Base-by-base conservation (phyloP, 176 grass and related monocot species). In the Cocos nucifera region DNA sequence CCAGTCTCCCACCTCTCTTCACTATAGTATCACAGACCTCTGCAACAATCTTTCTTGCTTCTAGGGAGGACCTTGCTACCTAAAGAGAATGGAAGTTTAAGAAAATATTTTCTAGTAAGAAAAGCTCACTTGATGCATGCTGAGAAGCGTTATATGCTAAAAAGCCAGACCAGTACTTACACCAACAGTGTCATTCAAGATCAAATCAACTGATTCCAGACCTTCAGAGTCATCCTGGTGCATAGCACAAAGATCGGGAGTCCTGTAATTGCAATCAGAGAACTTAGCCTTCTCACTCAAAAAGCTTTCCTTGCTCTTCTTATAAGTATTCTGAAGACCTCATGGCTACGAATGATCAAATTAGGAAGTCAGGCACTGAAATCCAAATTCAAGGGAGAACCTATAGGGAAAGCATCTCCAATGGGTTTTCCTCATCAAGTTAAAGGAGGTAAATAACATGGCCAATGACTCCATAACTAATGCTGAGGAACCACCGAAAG, bases 1-100 rank as follows among this genome's bases (percentile, higher is more conserved):
- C 77, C 52, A 69, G 44, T 49, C 82, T 54, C 8, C 68, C 53
- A 0, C 80, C 80, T 69, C 74, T 63, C 58, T 68, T 83, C 5
- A 78, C 59, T 30, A 83, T 39, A 1, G 69, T 59, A 15, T 78
- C 64, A 6, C 63, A 69, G 29, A 69, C 58, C 3, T 83, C 59
- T 50, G 51, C 19, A 3, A 73, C 53, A 0, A 21, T 4, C 19
- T 56, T 83, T 19, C 74, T 67, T 22, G 53, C 74, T 4, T n/a
- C 64, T 12, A 54, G 5, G 19, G 77, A 65, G 32, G 68, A 73
- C 26, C 29, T 56, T 14, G n/a, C 69, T 5, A 69, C 54, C 73
- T 85, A 54, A 10, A 1, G 49, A 44, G 9, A 44, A 68, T 17
- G 17, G 44, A 6, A 19, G 66, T 49, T 56, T 56, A 16, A 27